Evolutionary conservation across 2,329 filamentous ascomycete genomes (phyloP), one percentile per base, ranked within the genome.

Genomic region (Neofusicoccum umdonicola): DNA sequence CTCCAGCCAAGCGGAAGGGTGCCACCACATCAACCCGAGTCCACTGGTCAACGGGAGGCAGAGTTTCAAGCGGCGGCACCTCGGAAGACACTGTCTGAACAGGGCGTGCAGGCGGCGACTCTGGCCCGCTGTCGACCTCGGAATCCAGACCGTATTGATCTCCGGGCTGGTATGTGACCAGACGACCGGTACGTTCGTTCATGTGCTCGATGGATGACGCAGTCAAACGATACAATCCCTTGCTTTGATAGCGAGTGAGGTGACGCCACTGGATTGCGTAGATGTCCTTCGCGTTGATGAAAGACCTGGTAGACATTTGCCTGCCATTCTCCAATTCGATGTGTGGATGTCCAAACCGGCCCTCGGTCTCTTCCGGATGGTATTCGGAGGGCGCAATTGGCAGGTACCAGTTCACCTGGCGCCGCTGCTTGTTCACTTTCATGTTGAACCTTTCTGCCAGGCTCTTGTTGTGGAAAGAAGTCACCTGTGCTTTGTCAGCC

Each of bases 241-340:
- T 41, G 15, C 4, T 48, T 13, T 62, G 34, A 17, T 50, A 62
- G 4, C 57, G 57, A 12, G 17, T 31, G n/a, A 77, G 65, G 31
- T 70, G 62, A 7, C 68, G 66, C 71, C 71, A 73, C 8, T 75
- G 69, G 56, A 76, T 72, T 44, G 71, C 71, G 67, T 77, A 77
- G 1, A 77, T 69, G 57, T 74, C 68, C 11, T 72, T 69, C 13
- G 76, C 70, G 48, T 76, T 75, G 34, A 76, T 74, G 61, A 75
- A 76, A 1, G 73, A 76, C 11, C 74, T 69, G 68, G 72, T 73
- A 17, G 70, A 70, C 35, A 77, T 66, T 1, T 62, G 65, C 1
- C 69, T 71, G 12, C 67, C 69, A 11, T 68, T 57, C 11, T 68
- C 68, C 15, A 77, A 51, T n/a, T 31, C 44, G 8, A 64, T 57